Evolutionary conservation across 2,329 filamentous ascomycete genomes (phyloP), one percentile per base, ranked within the genome.

Genomic region (Decorospora gaudefroyi): DNA sequence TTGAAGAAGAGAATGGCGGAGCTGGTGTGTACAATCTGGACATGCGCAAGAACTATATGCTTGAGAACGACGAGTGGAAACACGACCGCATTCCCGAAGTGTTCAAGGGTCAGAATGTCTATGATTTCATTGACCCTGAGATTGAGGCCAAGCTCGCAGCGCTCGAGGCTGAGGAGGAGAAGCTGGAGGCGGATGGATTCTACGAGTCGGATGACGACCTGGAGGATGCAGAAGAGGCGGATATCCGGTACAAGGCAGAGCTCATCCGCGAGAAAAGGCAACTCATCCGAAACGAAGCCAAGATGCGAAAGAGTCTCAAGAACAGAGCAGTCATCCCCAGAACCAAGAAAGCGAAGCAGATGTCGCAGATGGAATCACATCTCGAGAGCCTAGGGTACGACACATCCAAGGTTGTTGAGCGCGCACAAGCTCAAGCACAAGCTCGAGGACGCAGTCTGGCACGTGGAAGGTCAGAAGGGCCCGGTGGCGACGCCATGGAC

Each of bases 21-120:
- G 88, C 93, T 28, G 93, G 95, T 75, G 93, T 99, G 34, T 97
- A 87, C 82, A 97, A 90, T 71, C 84, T 96, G 62, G 90, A 99
- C 67, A 80, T 97, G 64, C 87, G 89, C 71, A 75, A 89, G 67
- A 88, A 93, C 66, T 99, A 95, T 72, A 74, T 90, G 11, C 84
- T 97, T 52, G 89, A 87, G 53, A 83, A 96, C 68, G 83, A 87
- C 28, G 90, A 93, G 46, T 97, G 93, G 93, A 96, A 95, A 72
- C 83, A 96, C 69, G 95, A 99, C 76, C 90, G 88, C 74, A 88
- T 97, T 42, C 93, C 93, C 21, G 93, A 99, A 73, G 80, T 96
- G 34, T 87, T 91, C 72, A 85, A 97, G 67, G 93, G 93, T 72
- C 91, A 92, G 80, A 99, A 99, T 71, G 88, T 99, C 45, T 93